Percentiles rank a stretch among this genome's conserved stretches.
phyloP scores from a whole-genome alignment of 1,284 basidiomycete species.

The Fistulinella cinereoalba region DNA sequence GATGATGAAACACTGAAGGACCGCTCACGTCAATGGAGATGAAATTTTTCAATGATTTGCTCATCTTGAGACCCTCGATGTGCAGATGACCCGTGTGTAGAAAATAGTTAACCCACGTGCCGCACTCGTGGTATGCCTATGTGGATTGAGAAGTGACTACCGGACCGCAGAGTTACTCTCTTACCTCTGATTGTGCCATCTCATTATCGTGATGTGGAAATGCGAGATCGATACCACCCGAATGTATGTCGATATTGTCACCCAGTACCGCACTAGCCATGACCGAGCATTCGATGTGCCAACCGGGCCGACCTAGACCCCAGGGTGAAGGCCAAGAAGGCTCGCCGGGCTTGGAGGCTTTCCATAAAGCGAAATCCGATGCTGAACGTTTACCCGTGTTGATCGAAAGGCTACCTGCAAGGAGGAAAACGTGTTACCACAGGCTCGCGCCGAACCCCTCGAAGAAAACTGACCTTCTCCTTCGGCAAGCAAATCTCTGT shows the following conservation, averaged over 20 bases:
- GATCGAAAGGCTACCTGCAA: conserved; percentile 59
- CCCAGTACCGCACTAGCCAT: conserved; percentile 97
- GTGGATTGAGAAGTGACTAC: conserved; percentile 10
- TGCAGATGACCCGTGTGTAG: conserved; percentile 98
- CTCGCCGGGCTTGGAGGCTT: conserved; percentile 96
- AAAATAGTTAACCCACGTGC: conserved; percentile 99
- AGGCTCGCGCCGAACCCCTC: background rate
- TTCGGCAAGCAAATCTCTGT: conserved; percentile 86
- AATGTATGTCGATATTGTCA: conserved; percentile 95
- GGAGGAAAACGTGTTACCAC: conserved; percentile 4
- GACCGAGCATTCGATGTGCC: conserved; percentile 99
- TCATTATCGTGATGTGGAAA: conserved; percentile 99
- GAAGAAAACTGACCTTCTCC: conserved; percentile 72
- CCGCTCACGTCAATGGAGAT: conserved; percentile 90
- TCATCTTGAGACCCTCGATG: conserved; percentile 99
- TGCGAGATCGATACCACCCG: conserved; percentile 93
- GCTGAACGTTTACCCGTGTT: conserved; percentile 60
- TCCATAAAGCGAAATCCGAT: conserved; percentile 98
- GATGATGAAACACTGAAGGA: conserved; percentile 5
- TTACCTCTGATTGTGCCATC: conserved; percentile 93
- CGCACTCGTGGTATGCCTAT: conserved; percentile 89
- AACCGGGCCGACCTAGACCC: conserved; percentile 96
- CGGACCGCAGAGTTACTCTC: conserved; percentile 15
- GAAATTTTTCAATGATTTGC: conserved; percentile 98
- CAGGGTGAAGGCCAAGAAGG: conserved; percentile 96